Base-by-base conservation (phyloP, 306 rosid genomes). In the Gastrolobium villosum region DNA sequence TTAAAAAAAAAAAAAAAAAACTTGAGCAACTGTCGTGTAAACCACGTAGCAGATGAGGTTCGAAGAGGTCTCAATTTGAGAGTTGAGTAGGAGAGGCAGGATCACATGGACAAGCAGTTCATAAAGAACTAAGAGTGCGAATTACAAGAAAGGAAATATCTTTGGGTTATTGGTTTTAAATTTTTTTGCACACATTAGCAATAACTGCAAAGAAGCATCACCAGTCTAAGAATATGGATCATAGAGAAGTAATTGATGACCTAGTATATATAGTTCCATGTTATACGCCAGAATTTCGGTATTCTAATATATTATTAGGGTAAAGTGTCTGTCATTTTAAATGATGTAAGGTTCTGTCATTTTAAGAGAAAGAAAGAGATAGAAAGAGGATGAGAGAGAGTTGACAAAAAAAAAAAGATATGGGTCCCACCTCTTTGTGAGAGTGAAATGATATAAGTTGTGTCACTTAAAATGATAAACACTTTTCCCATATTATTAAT, bases 101-200 rank as follows among this genome's bases (percentile, higher is more conserved):
- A 31, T 87, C 87, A 10, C 72, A 75, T 32, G 95, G 89, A 64
- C 85, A 86, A 83, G 92, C 83, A 10, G 86, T 44, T 90, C 94
- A 86, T 5, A 89, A 84, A 10, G 96, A 82, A 82, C 97, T 92
- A 62, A 92, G 94, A 70, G 87, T 82, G 40, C 90, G 93, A 11
- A n/a, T n/a, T n/a, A 92, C 89, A 72, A 79, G 10, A n/a, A 71
- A 10, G 52, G 61, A 9, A 46, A 43, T 75, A 60, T 67, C 44
- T 60, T 76, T 52, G 36, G 50, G 55, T 70, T 70, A 74, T 73
- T 61, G 62, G 40, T 61, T 76, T 64, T 5, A 52, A 3, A 56
- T n/a, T n/a, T 37, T 70, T 8, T 43, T 65, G 13, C 15, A 65
- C 28, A 7, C 14, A 41, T 26, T 26, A 41, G 14, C 37, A 65